Evolutionary conservation across 495 filamentous ascomycete species (phyloP), one percentile per base, ranked within the genome.

Genomic region (Xylaria bambusicola): DNA sequence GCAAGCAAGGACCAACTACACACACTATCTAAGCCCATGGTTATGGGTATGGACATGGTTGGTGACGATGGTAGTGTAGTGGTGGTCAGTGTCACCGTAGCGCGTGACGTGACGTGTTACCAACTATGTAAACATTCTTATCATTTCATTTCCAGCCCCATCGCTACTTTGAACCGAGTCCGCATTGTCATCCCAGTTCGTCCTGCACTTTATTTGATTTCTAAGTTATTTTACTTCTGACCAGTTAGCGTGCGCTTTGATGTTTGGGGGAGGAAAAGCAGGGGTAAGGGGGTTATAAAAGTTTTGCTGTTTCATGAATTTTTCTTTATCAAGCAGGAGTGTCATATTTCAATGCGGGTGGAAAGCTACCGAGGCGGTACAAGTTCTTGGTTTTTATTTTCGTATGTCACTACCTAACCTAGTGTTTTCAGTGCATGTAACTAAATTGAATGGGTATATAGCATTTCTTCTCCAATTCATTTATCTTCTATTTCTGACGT

Each of bases 221-320:
- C n/a, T n/a, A n/a, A n/a, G n/a, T n/a, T n/a, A n/a, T 33, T 33
- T 33, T 5, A 33, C 29, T 33, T 33, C 29, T 33, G 29, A 10
- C 5, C 29, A 33, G 29, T 5, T 10, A 33, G n/a, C n/a, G n/a
- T n/a, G n/a, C n/a, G n/a, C n/a, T n/a, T 24, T 26, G 49, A 31
- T 15, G 26, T 18, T 15, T 23, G 17, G 29, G 18, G 26, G 47
- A 6, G 18, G 10, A 41, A 13, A 18, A 31, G 12, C 10, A 33
- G 20, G 50, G 35, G 49, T 29, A 15, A 10, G 23, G 15, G 33
- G 33, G 20, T 24, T 27, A 52, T 8, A 52, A 52, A 52, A 52
- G 50, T 52, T 52, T 38, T 52, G 35, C 50, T 52, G 35, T 27
- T 52, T 52, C 35, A 18, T 52, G n/a, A n/a, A n/a, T n/a, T n/a